Evolutionary conservation across 768 basidiomycete species (phyloP).

Genomic region (Clitopilus passeckerianus): DNA sequence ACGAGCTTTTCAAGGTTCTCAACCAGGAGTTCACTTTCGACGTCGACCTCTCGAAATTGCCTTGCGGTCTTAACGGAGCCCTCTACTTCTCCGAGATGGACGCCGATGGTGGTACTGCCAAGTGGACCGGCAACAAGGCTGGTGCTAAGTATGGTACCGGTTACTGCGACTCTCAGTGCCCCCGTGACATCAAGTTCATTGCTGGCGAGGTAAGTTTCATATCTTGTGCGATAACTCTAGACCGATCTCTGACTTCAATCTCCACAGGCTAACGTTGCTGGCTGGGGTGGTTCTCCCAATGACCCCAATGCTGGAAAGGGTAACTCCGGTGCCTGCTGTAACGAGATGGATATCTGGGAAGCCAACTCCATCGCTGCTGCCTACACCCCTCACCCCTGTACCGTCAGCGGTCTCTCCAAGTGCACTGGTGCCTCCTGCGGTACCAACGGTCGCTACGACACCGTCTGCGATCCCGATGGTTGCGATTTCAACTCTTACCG

Average conservation of each 20-base stretch:
- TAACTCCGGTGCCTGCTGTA: conserved; percentile 44
- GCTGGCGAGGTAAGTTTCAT: conserved; percentile 37
- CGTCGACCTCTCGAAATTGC: conserved; percentile 53
- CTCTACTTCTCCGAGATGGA: conserved; percentile 57
- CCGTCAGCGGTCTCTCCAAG: conserved; percentile 28
- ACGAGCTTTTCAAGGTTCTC: conserved; percentile 39
- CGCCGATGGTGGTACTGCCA: conserved; percentile 45
- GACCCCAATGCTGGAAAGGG: conserved; percentile 44
- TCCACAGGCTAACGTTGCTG: conserved; percentile 39
- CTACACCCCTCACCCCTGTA: conserved; percentile 49
- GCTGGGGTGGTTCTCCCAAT: conserved; percentile 31
- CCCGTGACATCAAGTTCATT: conserved; percentile 57
- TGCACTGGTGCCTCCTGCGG: conserved; percentile 40
- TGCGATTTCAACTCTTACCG: conserved; percentile 64
- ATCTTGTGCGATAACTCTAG: background rate
- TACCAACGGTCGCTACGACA: conserved; percentile 30
- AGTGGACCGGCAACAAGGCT: conserved; percentile 47
- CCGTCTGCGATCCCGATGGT: conserved; percentile 50
- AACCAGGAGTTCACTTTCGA: conserved; percentile 62
- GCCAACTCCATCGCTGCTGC: conserved; percentile 49
- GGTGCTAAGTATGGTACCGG: conserved; percentile 40
- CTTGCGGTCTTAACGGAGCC: conserved; percentile 57
- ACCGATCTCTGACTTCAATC: background rate
- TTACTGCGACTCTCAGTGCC: conserved; percentile 45
- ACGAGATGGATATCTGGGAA: conserved; percentile 60